Conservation (phyloP, 805 yeast species). For the Hanseniaspora jakobsenii region DNA sequence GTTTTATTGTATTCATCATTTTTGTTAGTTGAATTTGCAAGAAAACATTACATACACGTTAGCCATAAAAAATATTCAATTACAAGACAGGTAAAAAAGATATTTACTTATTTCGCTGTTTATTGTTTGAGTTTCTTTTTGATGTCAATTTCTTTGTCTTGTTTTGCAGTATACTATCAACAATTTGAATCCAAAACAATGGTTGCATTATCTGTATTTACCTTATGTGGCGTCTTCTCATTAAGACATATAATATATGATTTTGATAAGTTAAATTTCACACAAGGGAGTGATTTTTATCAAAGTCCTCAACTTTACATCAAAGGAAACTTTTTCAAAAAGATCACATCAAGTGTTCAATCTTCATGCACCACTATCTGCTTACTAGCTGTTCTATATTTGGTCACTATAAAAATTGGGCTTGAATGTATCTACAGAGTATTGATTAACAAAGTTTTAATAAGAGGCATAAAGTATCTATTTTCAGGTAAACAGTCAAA, state of each 20-base stretch:
- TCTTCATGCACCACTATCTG: conserved; percentile 32
- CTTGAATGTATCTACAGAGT: conserved; percentile 5
- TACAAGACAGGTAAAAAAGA: background rate
- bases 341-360: conserved; percentile 20
- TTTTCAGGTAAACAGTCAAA: background rate
- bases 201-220: conserved; percentile 15
- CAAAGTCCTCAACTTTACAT: conserved; percentile 31
- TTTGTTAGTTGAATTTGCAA: conserved; percentile 29
- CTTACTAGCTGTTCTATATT: conserved; percentile 25
- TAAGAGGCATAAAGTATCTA: background rate
- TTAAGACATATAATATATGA: conserved; percentile 42
- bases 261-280: conserved; percentile 41
- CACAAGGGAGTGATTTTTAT: conserved; percentile 28
- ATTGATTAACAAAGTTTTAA: conserved; percentile 1
- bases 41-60: conserved; percentile 34
- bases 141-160: background rate
- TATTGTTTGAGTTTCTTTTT: conserved; percentile 8
- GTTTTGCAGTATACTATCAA: background rate
- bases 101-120: background rate
- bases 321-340: background rate
- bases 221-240: conserved; percentile 37
- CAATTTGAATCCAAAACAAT: conserved; percentile 7
- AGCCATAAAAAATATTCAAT: conserved; percentile 19
- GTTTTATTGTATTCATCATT: conserved; percentile 23
- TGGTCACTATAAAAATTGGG: conserved; percentile 29